These are phyloP conservation scores for Crithidia thermophila DNA, from an alignment of 208 protist species.

Conservation along the genomic window DNA sequence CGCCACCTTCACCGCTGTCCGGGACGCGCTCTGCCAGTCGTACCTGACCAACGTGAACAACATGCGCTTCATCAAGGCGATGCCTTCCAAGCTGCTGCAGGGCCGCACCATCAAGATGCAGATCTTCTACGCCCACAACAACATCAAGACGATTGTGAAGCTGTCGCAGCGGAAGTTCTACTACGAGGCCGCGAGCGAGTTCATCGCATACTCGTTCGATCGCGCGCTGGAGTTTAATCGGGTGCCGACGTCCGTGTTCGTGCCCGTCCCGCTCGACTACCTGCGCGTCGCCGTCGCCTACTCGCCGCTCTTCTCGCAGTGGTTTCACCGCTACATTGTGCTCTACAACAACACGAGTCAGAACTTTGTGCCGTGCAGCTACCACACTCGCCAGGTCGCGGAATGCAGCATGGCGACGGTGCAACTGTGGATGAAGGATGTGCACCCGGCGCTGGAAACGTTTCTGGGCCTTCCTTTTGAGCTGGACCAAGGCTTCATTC, in stretches of 20 bases:
- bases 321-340: conserved; percentile 71
- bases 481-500: conserved; percentile 53
- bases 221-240: conserved; percentile 68
- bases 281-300: conserved; percentile 66
- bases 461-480: conserved; percentile 74
- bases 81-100: conserved; percentile 60
- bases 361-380: conserved; percentile 57
- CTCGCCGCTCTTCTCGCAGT: conserved; percentile 78
- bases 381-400: conserved; percentile 23
- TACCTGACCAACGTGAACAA: conserved; percentile 80
- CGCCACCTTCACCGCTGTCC: conserved; percentile 57
- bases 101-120: conserved; percentile 86
- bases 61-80: conserved; percentile 77
- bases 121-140: conserved; percentile 73
- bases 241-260: conserved; percentile 65
- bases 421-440: conserved; percentile 89
- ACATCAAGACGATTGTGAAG: conserved; percentile 81
- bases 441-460: conserved; percentile 66
- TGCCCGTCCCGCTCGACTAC: conserved; percentile 72
- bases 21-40: conserved; percentile 64
- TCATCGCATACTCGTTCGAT: conserved; percentile 65
- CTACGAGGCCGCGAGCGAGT: conserved; percentile 82
- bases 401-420: conserved; percentile 66
- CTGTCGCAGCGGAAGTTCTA: conserved; percentile 82
- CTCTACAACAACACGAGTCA: conserved; percentile 65